phyloP scores from a whole-genome alignment of 2,329 filamentous ascomycete species.

The Fusarium mundagurra region DNA sequence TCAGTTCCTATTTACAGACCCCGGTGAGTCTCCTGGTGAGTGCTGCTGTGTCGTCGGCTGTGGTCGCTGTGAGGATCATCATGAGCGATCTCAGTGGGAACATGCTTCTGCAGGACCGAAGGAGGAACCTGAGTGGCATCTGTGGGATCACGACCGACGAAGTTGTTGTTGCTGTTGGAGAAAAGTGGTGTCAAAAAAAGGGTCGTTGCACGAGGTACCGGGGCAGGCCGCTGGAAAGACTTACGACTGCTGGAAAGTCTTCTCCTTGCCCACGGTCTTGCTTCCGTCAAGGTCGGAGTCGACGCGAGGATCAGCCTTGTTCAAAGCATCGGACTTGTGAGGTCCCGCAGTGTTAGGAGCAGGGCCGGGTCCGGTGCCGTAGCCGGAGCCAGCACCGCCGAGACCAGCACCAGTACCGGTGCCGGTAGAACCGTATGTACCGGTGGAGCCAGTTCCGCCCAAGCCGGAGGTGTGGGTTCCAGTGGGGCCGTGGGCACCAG shows the following conservation, averaged over 20 bases:
- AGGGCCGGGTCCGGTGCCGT: constrained; percentile 48
- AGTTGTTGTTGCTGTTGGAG: constrained; percentile 23
- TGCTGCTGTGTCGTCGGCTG: constrained; percentile 57
- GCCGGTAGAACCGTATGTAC: constrained; percentile 24
- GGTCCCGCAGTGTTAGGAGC: constrained; percentile 54
- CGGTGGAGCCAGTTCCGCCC: not conserved
- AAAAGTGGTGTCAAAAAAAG: constrained; percentile 24
- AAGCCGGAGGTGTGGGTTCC: not conserved
- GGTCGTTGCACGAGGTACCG: not conserved
- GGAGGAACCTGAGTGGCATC: constrained; percentile 68
- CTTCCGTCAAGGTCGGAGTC: constrained; percentile 61
- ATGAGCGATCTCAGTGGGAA: constrained; percentile 59
- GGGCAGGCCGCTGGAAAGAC: constrained; percentile 27
- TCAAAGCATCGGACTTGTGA: constrained; percentile 43
- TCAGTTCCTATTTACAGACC: constrained; percentile 52
- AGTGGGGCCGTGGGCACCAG: constrained; percentile 24
- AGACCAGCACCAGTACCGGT: constrained; percentile 8
- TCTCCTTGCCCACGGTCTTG: constrained; percentile 61
- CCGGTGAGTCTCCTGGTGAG: constrained; percentile 59
- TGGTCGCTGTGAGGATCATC: constrained; percentile 55
- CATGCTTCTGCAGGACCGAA: constrained; percentile 59
- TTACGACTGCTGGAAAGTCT: constrained; percentile 55
- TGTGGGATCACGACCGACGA: constrained; percentile 55
- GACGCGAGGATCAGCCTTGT: constrained; percentile 57
- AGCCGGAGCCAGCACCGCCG: constrained; percentile 29